Evolutionary conservation across 192 early-diverging fungal species (phyloP).

Genomic region (Backusella psychrophila): DNA sequence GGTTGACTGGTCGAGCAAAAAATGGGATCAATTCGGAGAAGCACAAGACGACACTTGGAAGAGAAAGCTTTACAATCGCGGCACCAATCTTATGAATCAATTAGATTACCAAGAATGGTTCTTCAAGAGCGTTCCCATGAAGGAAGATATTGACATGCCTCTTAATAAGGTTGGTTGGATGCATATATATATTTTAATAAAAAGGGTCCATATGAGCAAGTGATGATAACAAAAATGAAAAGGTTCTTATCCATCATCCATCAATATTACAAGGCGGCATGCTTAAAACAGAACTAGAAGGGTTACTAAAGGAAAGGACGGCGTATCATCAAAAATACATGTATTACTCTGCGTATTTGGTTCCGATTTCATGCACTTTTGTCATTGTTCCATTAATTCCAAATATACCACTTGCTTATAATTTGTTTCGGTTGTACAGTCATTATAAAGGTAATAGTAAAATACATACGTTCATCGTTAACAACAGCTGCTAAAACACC

Average conservation of each 20-base stretch:
- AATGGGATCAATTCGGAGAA: slow-evolving; percentile 52
- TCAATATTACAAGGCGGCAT: slow-evolving; percentile 40
- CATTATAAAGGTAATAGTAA: slow-evolving; percentile 66
- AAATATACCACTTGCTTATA: slow-evolving; percentile 78
- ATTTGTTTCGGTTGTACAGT: slow-evolving; percentile 76
- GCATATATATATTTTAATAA: not conserved
- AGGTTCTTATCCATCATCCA: slow-evolving; percentile 34
- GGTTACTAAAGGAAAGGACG: slow-evolving; percentile 43
- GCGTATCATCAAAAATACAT: slow-evolving; percentile 75
- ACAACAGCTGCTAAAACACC: not conserved
- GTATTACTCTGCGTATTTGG: slow-evolving; percentile 60
- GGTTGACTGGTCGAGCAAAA: slow-evolving; percentile 46
- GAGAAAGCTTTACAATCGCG: slow-evolving; percentile 53
- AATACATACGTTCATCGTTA: not conserved
- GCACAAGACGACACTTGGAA: slow-evolving; percentile 51
- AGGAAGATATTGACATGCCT: slow-evolving; percentile 37
- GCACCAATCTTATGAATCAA: slow-evolving; percentile 65
- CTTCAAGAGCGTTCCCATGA: slow-evolving; percentile 66
- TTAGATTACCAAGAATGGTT: slow-evolving; percentile 76
- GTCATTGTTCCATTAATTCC: slow-evolving; percentile 70
- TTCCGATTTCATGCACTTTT: slow-evolving; percentile 70
- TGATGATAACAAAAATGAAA: not conserved
- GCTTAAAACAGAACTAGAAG: slow-evolving; percentile 44
- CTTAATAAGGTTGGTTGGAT: slow-evolving; percentile 7
- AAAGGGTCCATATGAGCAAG: not conserved